A percentile compares a stretch with the other conserved stretches of the same genome.
Conservation (phyloP, 2,329 filamentous ascomycete species). For the Ophiostoma quercus region DNA sequence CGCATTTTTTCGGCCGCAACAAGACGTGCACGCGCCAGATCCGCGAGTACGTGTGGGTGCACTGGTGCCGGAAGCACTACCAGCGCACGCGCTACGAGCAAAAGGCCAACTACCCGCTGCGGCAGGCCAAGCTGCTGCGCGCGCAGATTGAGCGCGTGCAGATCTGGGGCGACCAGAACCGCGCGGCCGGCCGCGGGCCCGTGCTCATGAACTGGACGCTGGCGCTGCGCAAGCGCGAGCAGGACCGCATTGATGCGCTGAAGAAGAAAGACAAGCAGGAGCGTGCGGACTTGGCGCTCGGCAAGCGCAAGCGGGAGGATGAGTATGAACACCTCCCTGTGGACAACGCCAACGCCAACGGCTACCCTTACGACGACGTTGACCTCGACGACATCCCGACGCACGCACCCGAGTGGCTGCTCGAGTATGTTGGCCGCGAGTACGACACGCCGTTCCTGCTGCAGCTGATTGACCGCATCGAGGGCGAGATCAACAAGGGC, state of each 20-base stretch:
- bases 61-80: slow-evolving; percentile 77
- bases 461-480: slow-evolving; percentile 44
- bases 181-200: slow-evolving; percentile 35
- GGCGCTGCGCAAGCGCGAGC: slow-evolving; percentile 59
- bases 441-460: slow-evolving; percentile 47
- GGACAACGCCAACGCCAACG: slow-evolving; percentile 32
- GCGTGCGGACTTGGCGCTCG: not conserved
- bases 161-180: slow-evolving; percentile 54
- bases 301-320: not conserved
- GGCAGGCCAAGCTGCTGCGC: slow-evolving; percentile 60
- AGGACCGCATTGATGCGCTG: slow-evolving; percentile 48
- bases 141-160: slow-evolving; percentile 59
- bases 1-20: slow-evolving; percentile 78
- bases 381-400: slow-evolving; percentile 28
- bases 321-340: no score
- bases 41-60: slow-evolving; percentile 64
- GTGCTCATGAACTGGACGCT: slow-evolving; percentile 57
- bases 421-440: slow-evolving; percentile 41
- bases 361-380: slow-evolving; percentile 22
- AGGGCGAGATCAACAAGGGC: slow-evolving; percentile 41
- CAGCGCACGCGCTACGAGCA: slow-evolving; percentile 70
- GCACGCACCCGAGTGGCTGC: slow-evolving; percentile 47
- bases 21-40: slow-evolving; percentile 70
- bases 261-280: slow-evolving; percentile 29
- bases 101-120: slow-evolving; percentile 52